Base-by-base conservation (phyloP, 306 rosid genomes). In the Cicer cuneatum region DNA sequence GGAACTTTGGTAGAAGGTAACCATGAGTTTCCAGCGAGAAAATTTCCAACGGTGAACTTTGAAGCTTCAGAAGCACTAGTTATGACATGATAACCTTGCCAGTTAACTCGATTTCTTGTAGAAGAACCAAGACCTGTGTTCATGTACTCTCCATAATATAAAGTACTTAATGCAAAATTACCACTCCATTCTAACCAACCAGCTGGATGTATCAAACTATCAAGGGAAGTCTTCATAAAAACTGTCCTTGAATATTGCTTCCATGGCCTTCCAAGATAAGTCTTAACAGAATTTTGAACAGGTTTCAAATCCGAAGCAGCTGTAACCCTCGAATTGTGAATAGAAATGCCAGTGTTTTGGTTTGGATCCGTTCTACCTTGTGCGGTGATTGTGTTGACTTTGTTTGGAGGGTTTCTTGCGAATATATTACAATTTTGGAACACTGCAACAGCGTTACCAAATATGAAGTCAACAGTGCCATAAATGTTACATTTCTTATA, bases 181-280 rank as follows among this genome's bases (percentile, higher is more conserved):
- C 95, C 90, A 77, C 82, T 81, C 92, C 90, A 89, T 60, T 78
- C 87, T 63, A 87, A 2, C 95, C 95, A 89, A 37, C 92, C 92
- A 0, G 87, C 83, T 0, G 86, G 82, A 42, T 75, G 15, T 1
- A 89, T 82, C 60, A 87, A 83, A 59, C 86, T 77, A 39, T 81
- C 95, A 3, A 89, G 79, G 70, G 24, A 74, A 0, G 81, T 83
- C 69, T 85, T 84, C 90, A 89, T 87, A 24, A 87, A 54, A 2
- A 87, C 83, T 0, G 95, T 87, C 7, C 89, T 57, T 0, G 95
- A 89, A 51, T 89, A 89, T 56, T 78, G 33, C 57, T 70, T 41
- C 92, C 95, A 85, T 6, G 94, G 90, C 64, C 94, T 84, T 10
- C 95, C 95, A 10, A 89, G 58, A 45, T 80, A 87, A 0, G 92